phyloP scores from a whole-genome alignment of 305 asterid genomes.

The Andrographis paniculata region DNA sequence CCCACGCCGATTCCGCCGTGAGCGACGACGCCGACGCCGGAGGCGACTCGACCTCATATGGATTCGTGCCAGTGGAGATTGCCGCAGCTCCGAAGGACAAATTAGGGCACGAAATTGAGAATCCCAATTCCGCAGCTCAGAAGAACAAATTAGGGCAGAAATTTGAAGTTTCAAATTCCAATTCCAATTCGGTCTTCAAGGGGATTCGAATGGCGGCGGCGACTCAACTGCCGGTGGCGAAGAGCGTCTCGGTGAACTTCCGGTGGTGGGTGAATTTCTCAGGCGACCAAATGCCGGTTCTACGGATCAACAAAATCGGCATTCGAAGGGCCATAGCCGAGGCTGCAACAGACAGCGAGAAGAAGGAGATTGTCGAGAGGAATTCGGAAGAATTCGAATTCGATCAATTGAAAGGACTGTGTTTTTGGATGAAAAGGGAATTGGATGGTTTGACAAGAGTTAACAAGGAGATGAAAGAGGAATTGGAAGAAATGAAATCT shows the following conservation, averaged over 20 bases:
- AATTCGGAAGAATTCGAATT: conserved; percentile 19
- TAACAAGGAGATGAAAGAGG: conserved; percentile 54
- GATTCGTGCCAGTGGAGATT: conserved; percentile 61
- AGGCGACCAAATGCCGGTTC: conserved; percentile 51
- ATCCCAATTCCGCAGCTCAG: conserved; percentile 12
- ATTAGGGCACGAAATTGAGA: no score
- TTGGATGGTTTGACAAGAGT: conserved; percentile 50
- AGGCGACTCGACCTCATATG: conserved; percentile 32
- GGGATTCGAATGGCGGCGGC: conserved; percentile 51
- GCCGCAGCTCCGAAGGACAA: conserved; percentile 24
- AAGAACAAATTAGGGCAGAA: no score
- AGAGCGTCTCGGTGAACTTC: conserved; percentile 34
- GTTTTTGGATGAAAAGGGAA: conserved; percentile 72
- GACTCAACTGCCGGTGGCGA: conserved; percentile 55
- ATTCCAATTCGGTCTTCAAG: conserved; percentile 35
- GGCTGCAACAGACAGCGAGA: conserved; percentile 23
- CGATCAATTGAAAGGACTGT: conserved; percentile 43
- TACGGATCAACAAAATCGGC: conserved; percentile 63
- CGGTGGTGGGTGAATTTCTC: conserved; percentile 70
- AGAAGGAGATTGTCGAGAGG: no score
- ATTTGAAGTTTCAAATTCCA: conserved; percentile 31
- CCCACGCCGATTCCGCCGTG: conserved; percentile 25
- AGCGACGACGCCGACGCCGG: conserved; percentile 11
- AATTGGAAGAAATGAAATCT: conserved; percentile 43
- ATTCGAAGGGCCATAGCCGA: conserved; percentile 42